Base-by-base conservation (phyloP, 768 basidiomycete genomes). In the Lactarius hengduanensis region DNA sequence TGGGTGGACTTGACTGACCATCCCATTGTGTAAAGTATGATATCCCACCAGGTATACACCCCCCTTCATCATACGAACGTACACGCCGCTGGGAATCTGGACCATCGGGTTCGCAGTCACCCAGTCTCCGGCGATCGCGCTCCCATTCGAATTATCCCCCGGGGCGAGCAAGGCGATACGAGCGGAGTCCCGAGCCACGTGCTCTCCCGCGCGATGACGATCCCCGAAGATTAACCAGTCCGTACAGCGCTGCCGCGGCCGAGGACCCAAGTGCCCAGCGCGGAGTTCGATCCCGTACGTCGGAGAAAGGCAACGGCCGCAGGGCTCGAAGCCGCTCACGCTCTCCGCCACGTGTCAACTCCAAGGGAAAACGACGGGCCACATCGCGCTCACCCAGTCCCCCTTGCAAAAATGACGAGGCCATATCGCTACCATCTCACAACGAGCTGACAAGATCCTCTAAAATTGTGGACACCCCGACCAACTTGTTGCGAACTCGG, bases 11-110 rank as follows among this genome's bases (percentile, higher is more conserved):
- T 18, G 4, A 30, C 47, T 67, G 55, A 66, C 56, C 22, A 28
- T 28, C 57, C 20, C 36, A 54, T 53, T 45, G 20, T 20, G 38
- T 47, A n/a, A 71, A 91, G 88, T 91, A 91, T 71, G 88, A 90
- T 71, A 71, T 72, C 2, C 82, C 86, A 10, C 68, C 76, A 28
- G 78, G 80, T 61, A 63, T 81, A 22, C 75, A 79, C 1, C 64
- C 70, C 8, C 81, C 81, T 16, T 78, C 78, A 10, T 72, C 62
- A 6, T 68, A 68, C 28, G 72, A 75, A 26, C 74, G 71, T 40
- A 68, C 65, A 26, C 73, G 75, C 28, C 75, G 80, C 69, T 76
- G 74, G 67, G 59, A 75, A 43, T 65, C 70, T 3, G 43, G 32
- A 2, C 70, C 60, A 13, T 71, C 64, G 15, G 65, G 64, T 1